Conservation (phyloP, 1,139 yeast genomes). For the Blastobotrys raffinosifermentans region DNA sequence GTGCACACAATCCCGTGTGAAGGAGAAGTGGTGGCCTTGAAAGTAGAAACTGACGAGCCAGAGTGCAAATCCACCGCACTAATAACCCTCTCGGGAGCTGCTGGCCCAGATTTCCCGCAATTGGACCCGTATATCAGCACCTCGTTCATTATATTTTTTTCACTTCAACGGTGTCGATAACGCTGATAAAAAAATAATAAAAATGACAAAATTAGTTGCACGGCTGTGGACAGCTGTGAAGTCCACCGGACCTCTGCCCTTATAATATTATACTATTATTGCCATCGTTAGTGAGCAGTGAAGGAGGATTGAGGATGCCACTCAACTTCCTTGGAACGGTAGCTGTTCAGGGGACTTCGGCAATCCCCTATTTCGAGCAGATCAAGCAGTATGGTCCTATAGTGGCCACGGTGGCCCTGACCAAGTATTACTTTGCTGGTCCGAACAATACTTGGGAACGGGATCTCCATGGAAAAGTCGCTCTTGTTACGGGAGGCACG, state of each 20-base stretch:
- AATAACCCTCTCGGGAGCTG: conserved; percentile 17
- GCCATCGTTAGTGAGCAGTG: background rate
- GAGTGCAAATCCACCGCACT: conserved; percentile 23
- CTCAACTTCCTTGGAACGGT: conserved; percentile 65
- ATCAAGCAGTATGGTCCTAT: conserved; percentile 52
- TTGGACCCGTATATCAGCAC: conserved; percentile 25
- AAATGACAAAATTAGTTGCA: too few species aligned
- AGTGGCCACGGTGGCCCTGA: conserved; percentile 39
- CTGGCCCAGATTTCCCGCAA: conserved; percentile 12
- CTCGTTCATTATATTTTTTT: conserved; percentile 23
- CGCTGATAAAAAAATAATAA: background rate
- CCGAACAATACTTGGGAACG: conserved; percentile 82
- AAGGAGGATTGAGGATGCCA: conserved; percentile 51
- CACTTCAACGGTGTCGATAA: conserved; percentile 1
- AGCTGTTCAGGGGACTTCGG: conserved; percentile 62
- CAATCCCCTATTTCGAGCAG: conserved; percentile 65
- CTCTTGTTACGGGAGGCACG: conserved; percentile 77
- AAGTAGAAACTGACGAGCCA: conserved; percentile 23
- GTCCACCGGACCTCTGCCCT: too few species aligned
- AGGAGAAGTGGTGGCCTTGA: conserved; percentile 32
- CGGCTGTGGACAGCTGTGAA: too few species aligned
- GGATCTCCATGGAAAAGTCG: conserved; percentile 86
- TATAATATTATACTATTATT: too few species aligned
- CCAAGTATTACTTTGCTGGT: conserved; percentile 75
- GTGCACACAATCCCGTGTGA: conserved; percentile 43